Evolutionary conservation across 352 stramenopile species (phyloP).

Genomic region (Globisporangium polare): DNA sequence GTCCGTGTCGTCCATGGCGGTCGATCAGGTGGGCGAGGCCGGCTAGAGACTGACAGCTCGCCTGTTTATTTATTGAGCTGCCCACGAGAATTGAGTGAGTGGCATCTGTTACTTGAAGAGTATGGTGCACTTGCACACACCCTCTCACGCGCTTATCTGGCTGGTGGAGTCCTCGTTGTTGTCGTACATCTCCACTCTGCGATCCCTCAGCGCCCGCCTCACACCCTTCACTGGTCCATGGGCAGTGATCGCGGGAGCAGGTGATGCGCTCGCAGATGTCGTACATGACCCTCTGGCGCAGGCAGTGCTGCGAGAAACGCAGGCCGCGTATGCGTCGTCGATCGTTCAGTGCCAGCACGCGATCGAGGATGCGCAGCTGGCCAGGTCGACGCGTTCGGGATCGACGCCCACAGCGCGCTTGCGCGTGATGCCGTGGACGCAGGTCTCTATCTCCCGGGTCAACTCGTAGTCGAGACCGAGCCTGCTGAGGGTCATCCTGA

Average conservation of each 20-base stretch:
- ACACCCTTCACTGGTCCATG: too few relatives aligned
- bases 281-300: not conserved
- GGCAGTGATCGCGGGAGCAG: too few relatives aligned
- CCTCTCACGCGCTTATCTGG: too few relatives aligned
- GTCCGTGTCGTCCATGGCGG: constrained; percentile 5
- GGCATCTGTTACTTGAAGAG: too few relatives aligned
- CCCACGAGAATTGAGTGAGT: too few relatives aligned
- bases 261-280: not conserved
- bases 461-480: not conserved
- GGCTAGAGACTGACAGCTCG: not conserved
- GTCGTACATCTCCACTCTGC: too few relatives aligned
- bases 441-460: not conserved
- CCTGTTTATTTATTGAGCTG: not conserved
- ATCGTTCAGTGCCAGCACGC: not conserved
- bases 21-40: not conserved
- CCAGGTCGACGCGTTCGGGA: not conserved
- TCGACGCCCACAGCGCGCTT: not conserved
- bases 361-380: not conserved
- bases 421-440: not conserved
- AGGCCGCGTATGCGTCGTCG: not conserved
- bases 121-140: too few relatives aligned
- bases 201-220: too few relatives aligned
- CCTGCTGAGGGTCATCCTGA: not conserved
- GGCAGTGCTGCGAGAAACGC: not conserved
- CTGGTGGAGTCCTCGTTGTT: too few relatives aligned